These are phyloP conservation scores for Schoenoplectus tabernaemontani DNA, from an alignment of 202 grass and related monocot species.

Conservation along the genomic window DNA sequence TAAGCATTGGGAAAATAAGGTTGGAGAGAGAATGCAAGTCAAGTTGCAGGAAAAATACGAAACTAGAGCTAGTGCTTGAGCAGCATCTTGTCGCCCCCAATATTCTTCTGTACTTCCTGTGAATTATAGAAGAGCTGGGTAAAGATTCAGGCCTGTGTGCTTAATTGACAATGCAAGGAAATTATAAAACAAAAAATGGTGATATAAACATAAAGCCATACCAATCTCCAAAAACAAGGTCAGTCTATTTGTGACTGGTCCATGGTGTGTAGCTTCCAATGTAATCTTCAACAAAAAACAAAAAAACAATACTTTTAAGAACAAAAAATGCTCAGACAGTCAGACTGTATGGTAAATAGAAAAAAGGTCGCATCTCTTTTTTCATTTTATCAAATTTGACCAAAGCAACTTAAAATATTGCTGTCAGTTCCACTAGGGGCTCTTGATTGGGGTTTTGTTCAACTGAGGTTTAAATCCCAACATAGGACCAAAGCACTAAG, in stretches of 20 bases:
- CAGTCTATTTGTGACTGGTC: slow-evolving; percentile 60
- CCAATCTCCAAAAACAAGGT: slow-evolving; percentile 96
- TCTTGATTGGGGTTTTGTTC: not conserved
- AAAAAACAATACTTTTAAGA: not conserved
- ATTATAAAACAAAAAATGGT: not conserved
- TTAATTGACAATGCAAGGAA: not conserved
- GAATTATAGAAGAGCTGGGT: not conserved
- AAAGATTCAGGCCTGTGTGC: not conserved
- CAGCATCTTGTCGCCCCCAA: slow-evolving; percentile 91
- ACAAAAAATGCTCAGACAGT: not conserved
- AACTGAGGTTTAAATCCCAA: not conserved
- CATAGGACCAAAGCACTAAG: not conserved
- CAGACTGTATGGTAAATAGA: not conserved
- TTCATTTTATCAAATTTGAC: not conserved
- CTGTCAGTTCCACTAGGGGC: not conserved
- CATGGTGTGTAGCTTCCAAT: slow-evolving; percentile 91
- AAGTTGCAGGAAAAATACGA: slow-evolving; percentile 18
- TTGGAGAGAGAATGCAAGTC: not conserved
- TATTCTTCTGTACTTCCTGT: slow-evolving; percentile 85
- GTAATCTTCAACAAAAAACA: slow-evolving; percentile 49
- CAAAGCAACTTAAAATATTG: not conserved
- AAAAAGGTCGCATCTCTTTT: not conserved
- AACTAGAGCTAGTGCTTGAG: slow-evolving; percentile 76
- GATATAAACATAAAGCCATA: slow-evolving; percentile 28
- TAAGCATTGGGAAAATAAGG: not conserved